phyloP scores from a whole-genome alignment of 495 filamentous ascomycete species.

The Aspergillus avenaceus region DNA sequence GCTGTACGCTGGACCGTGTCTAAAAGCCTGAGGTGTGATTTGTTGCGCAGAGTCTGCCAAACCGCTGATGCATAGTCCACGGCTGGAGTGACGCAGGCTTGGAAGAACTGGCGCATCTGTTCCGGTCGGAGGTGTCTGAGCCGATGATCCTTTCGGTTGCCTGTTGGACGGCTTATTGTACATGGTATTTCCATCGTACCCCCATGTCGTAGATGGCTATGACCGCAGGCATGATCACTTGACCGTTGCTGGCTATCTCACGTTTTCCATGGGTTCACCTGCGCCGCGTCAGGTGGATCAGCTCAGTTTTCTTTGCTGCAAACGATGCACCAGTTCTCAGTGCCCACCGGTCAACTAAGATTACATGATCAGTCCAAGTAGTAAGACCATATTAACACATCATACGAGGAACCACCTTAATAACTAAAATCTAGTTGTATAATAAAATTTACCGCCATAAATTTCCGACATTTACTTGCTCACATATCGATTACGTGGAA shows the following conservation, averaged over 20 bases:
- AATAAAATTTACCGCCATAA: no score
- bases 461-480: no score
- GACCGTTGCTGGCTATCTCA: constrained; percentile 10
- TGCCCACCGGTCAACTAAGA: no score
- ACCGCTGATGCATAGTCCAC: constrained; percentile 17
- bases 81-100: constrained; percentile 16
- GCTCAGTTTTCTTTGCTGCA: constrained; percentile 19
- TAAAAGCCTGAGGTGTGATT: constrained; percentile 12
- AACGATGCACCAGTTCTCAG: constrained; percentile 18
- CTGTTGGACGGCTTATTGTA: constrained; percentile 18
- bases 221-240: constrained; percentile 6
- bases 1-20: constrained; percentile 9
- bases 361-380: no score
- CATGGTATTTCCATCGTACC: constrained; percentile 18
- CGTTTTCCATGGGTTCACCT: constrained; percentile 7
- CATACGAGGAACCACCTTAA: no score
- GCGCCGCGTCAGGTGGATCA: constrained; percentile 20
- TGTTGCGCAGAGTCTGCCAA: constrained; percentile 14
- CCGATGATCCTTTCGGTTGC: constrained; percentile 14
- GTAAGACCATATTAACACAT: no score
- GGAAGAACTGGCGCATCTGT: constrained; percentile 20
- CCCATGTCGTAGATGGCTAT: constrained; percentile 19
- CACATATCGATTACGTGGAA: no score
- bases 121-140: constrained; percentile 15
- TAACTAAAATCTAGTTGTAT: no score